Evolutionary conservation across 352 stramenopile species (phyloP).

Genomic region (Phytopythium kandeliae): DNA sequence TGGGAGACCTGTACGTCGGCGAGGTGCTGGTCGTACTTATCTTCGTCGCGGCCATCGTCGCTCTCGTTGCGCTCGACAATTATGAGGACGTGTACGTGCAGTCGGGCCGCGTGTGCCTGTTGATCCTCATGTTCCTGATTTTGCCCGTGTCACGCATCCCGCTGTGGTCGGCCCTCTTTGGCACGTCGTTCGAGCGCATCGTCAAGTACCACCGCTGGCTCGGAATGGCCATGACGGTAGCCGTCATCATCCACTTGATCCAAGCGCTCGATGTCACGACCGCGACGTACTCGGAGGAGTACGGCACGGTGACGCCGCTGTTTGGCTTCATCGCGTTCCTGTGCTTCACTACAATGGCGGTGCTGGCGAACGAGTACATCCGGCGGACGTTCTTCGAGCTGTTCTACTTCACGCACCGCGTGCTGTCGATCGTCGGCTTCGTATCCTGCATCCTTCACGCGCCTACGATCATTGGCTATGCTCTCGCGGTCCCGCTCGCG

Average conservation of each 20-base stretch:
- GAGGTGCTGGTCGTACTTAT: slow-evolving; percentile 63
- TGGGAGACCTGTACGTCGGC: slow-evolving; percentile 52
- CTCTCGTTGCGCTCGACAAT: slow-evolving; percentile 30
- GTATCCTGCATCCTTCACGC: slow-evolving; percentile 75
- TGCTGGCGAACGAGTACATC: slow-evolving; percentile 55
- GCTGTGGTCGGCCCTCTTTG: slow-evolving; percentile 67
- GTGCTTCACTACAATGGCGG: slow-evolving; percentile 43
- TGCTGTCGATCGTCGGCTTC: slow-evolving; percentile 64
- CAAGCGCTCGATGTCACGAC: slow-evolving; percentile 34
- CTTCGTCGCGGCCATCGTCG: slow-evolving; percentile 45
- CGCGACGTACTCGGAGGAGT: slow-evolving; percentile 36
- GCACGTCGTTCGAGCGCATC: slow-evolving; percentile 73
- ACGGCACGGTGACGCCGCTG: slow-evolving; percentile 47
- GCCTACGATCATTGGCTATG: slow-evolving; percentile 43
- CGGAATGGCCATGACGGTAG: slow-evolving; percentile 47
- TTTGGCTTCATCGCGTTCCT: slow-evolving; percentile 61
- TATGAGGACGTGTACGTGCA: slow-evolving; percentile 28
- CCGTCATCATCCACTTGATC: slow-evolving; percentile 56
- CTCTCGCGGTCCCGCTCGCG: slow-evolving; percentile 51
- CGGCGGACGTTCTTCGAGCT: slow-evolving; percentile 65
- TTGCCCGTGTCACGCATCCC: slow-evolving; percentile 53
- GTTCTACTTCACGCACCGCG: slow-evolving; percentile 74
- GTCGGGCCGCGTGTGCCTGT: slow-evolving; percentile 49
- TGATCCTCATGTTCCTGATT: slow-evolving; percentile 81
- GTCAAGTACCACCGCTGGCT: slow-evolving; percentile 85